Evolutionary conservation across 768 basidiomycete genomes (phyloP).

Genomic region (Rhizopogon vesiculosus): DNA sequence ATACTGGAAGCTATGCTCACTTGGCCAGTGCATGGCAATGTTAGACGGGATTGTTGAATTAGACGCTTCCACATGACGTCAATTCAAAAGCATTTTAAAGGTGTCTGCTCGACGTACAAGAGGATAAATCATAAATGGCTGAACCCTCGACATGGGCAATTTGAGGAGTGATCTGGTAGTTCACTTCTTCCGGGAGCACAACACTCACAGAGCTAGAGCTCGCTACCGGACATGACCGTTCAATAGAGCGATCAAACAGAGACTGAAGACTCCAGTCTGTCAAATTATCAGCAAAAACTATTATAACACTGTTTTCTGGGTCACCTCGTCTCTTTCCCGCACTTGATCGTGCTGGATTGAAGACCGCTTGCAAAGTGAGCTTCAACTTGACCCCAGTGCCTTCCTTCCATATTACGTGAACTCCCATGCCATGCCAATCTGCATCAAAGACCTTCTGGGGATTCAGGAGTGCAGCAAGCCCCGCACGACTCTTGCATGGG

Average conservation of each 20-base stretch:
- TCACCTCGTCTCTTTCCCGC: slow-evolving; percentile 52
- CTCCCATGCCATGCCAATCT: slow-evolving; percentile 85
- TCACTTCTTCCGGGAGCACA: slow-evolving; percentile 34
- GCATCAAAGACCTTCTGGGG: slow-evolving; percentile 85
- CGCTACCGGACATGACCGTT: slow-evolving; percentile 68
- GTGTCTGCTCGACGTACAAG: slow-evolving; percentile 32
- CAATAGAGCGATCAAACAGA: slow-evolving; percentile 63
- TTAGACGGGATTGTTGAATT: slow-evolving; percentile 39
- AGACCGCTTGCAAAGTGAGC: slow-evolving; percentile 70
- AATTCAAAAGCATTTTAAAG: not conserved
- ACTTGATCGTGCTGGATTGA: slow-evolving; percentile 65
- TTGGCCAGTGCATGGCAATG: slow-evolving; percentile 51
- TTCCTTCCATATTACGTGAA: slow-evolving; percentile 67
- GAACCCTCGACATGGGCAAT: slow-evolving; percentile 32
- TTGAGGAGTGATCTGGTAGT: slow-evolving; percentile 49
- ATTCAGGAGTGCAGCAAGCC: slow-evolving; percentile 78
- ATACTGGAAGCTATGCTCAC: slow-evolving; percentile 47
- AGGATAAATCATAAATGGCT: slow-evolving; percentile 45
- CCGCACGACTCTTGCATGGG: slow-evolving; percentile 87
- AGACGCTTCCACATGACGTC: not conserved
- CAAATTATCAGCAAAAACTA: slow-evolving; percentile 2
- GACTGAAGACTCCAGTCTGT: slow-evolving; percentile 72
- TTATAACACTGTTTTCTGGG: slow-evolving; percentile 2
- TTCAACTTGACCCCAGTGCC: slow-evolving; percentile 57
- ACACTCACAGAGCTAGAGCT: slow-evolving; percentile 52